Base-by-base conservation (phyloP, 495 filamentous ascomycete genomes). In the Penicillium goetzii region DNA sequence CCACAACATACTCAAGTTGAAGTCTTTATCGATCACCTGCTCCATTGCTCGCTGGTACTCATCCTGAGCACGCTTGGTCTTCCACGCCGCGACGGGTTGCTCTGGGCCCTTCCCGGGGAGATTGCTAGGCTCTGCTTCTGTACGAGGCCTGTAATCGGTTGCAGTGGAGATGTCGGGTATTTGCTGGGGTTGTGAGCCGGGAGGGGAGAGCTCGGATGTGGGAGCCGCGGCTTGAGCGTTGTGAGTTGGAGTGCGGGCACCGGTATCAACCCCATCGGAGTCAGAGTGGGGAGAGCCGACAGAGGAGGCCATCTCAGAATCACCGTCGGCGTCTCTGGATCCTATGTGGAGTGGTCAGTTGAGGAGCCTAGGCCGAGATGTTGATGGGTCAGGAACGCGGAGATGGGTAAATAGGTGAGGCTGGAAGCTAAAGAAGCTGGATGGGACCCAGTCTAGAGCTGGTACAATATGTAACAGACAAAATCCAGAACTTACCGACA, bases 261-360 rank as follows among this genome's bases (percentile, higher is more conserved):
- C 79, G 19, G 69, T 54, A 19, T 62, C 73, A 56, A 63, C 71
- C 47, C 64, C 72, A 58, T 80, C 72, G 43, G 70, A 74, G 4
- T 67, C 65, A 36, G 69, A 65, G 47, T 78, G 74, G 62, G 72
- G 68, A 40, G 78, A 78, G 43, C 78, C 80, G 12, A 74, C 74
- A 15, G 83, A 85, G 21, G 83, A 84, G 32, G 80, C 78, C 85
- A 88, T 88, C 61, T 80, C 78, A 49, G 81, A 84, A 71, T 88
- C 84, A 12, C 84, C 83, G 74, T 86, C 84, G 58, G 65, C 72
- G 62, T 87, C 83, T 78, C 57, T 60, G 5, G 66, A 58, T 17
- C 71, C 71, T 70, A 25, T 19, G 41, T 52, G 11, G 15, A 25
- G 50, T 40, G 10, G 60, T 64, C 53, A 63, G 47, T 50, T n/a